Evolutionary conservation across 2,329 filamentous ascomycete genomes (phyloP), one percentile per base, ranked within the genome.

Genomic region (Calonectria pteridis): DNA sequence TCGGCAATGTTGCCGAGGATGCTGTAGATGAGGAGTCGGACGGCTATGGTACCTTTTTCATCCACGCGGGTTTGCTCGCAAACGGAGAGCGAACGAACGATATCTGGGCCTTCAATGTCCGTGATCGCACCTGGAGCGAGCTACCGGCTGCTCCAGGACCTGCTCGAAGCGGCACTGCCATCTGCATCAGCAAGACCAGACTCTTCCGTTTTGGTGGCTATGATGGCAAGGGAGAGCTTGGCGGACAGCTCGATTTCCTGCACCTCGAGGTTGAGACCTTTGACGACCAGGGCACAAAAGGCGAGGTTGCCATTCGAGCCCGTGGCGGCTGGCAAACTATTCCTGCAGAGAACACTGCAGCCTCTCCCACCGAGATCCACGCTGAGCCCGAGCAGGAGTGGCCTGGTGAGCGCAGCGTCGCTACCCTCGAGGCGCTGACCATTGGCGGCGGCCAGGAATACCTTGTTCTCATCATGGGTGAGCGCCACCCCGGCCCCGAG

Each of bases 151-250:
- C 94, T 0, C 94, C 94, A 0, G 92, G 89, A 1, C 90, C 92
- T 10, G 85, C 90, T 0, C 89, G 94, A 62, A 92, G 92, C 28
- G 94, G 94, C 1, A 86, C 93, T 0, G 90, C 91, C 5, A 91
- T 97, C 31, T 91, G 92, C 1, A 89, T 93, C 67, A 88, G 88
- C 55, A 88, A 89, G 68, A 91, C 90, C 29, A 89, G 91, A 29
- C 83, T 98, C 9, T 97, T 93, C 84, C 90, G 95, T 33, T 96
- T 95, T 86, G 94, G 95, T 74, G 95, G 95, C 0, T 96, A 93
- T 78, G 94, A 96, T 82, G 94, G 94, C 0, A 86, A 88, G 55
- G 85, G 81, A 0, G 93, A 96, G 79, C 87, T 94, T 62, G 94
- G 94, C 20, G 94, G 94, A 0, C 88, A 89, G 72, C 81, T 98